These are phyloP conservation scores for Cyclotella distinguenda DNA, from an alignment of 108 stramenopile species.

Conservation along the genomic window DNA sequence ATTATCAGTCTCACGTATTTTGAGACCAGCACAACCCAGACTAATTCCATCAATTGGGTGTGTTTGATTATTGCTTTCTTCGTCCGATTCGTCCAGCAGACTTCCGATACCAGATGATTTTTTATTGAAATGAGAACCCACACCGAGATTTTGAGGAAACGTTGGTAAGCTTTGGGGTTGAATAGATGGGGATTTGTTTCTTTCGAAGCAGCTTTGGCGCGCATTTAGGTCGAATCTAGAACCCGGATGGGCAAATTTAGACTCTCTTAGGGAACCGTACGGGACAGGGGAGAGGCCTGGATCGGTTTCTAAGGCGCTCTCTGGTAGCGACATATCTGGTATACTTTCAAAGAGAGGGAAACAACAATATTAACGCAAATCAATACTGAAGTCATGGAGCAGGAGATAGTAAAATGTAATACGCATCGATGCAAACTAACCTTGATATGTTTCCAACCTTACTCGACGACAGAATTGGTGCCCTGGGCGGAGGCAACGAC, in stretches of 20 bases:
- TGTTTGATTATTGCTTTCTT: background rate
- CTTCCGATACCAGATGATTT: conserved; percentile 19
- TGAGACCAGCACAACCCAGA: conserved; percentile 1
- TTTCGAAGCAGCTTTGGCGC: background rate
- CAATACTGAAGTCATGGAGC: no score
- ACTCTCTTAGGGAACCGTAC: conserved; percentile 38
- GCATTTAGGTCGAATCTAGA: conserved; percentile 8
- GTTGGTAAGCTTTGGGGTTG: conserved; percentile 32
- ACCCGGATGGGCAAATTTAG: conserved; percentile 26
- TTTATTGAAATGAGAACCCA: conserved; percentile 8
- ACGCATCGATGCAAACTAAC: conserved; percentile 1
- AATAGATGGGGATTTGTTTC: conserved; percentile 3
- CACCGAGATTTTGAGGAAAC: background rate
- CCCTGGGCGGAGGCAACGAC: conserved; percentile 43
- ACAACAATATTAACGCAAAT: background rate
- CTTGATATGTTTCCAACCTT: conserved; percentile 23
- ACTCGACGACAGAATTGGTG: conserved; percentile 36
- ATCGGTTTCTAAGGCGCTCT: conserved; percentile 22
- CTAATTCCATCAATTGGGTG: conserved; percentile 3
- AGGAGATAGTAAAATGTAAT: background rate
- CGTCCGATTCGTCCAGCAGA: conserved; percentile 19
- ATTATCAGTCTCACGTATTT: conserved; percentile 5
- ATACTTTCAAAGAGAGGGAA: conserved; percentile 16
- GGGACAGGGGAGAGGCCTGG: conserved; percentile 13
- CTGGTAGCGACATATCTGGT: conserved; percentile 38